These are phyloP conservation scores for Pyrenula massariospora DNA, from an alignment of 495 filamentous ascomycete species.

Conservation along the genomic window DNA sequence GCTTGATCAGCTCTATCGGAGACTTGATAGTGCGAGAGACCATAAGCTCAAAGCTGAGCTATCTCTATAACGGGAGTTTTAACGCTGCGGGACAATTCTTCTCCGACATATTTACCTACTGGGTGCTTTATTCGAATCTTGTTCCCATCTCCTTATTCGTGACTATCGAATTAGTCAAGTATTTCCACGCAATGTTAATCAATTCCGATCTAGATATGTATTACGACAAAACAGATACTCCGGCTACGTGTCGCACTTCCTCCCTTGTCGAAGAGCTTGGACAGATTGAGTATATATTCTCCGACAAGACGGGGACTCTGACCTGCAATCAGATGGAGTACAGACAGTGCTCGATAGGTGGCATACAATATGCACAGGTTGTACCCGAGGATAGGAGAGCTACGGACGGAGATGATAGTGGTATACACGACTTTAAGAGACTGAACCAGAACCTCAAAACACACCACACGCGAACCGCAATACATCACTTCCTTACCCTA, in stretches of 20 bases:
- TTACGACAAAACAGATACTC: constrained; percentile 89
- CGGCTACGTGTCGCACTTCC: constrained; percentile 89
- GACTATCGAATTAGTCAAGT: constrained; percentile 95
- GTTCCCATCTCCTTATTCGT: constrained; percentile 98
- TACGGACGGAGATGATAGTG: constrained; percentile 63
- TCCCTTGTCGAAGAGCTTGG: constrained; percentile 95
- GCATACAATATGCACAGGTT: constrained; percentile 88
- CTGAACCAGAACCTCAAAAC: constrained; percentile 61
- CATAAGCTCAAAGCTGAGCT: constrained; percentile 44
- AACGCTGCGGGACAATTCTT: constrained; percentile 72
- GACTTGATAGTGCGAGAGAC: constrained; percentile 70
- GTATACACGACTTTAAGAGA: constrained; percentile 78
- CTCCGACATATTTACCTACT: constrained; percentile 93
- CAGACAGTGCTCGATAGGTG: constrained; percentile 83
- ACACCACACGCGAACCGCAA: constrained; percentile 55
- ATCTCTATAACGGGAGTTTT: constrained; percentile 52
- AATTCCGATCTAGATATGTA: constrained; percentile 98
- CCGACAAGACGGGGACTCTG: constrained; percentile 97
- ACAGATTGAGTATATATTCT: constrained; percentile 98
- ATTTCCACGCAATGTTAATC: constrained; percentile 92
- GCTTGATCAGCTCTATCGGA: constrained; percentile 80
- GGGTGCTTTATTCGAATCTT: constrained; percentile 95
- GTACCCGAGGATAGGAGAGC: constrained; percentile 85
- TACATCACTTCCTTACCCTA: constrained; percentile 83
- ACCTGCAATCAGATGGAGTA: constrained; percentile 99